Evolutionary conservation across 164 flowering plant genomes (phyloP).

Genomic region (Kalanchoe fedtschenkoi): DNA sequence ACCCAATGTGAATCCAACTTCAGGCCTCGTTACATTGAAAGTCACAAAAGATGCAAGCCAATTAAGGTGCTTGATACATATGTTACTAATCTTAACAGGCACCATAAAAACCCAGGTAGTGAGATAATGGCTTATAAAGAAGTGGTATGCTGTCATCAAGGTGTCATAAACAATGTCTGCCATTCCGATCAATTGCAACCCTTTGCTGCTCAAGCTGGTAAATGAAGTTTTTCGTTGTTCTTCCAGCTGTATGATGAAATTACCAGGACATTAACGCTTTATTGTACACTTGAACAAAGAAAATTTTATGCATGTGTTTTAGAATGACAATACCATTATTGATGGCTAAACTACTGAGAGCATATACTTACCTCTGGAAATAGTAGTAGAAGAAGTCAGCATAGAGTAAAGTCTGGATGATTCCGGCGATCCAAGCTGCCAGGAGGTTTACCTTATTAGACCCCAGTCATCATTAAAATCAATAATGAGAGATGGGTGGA

Average conservation of each 20-base stretch:
- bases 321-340: not conserved
- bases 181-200: not conserved
- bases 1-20: too few relatives aligned
- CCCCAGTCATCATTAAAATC: not conserved
- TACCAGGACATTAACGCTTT: not conserved
- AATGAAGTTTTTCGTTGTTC: constrained; percentile 63
- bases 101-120: not conserved
- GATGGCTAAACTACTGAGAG: not conserved
- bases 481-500: not conserved
- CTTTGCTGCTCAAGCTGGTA: constrained; percentile 45
- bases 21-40: too few relatives aligned
- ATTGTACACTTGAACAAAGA: not conserved
- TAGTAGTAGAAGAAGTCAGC: constrained; percentile 95
- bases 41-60: too few relatives aligned
- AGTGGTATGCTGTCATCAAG: not conserved
- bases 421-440: constrained; percentile 86
- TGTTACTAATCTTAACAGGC: not conserved
- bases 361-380: constrained; percentile 51
- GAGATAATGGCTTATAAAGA: not conserved
- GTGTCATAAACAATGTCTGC: not conserved
- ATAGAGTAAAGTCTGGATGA: constrained; percentile 79
- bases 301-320: not conserved
- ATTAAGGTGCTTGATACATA: not conserved
- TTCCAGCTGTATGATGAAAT: constrained; percentile 48
- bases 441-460: not conserved